Percentiles rank a stretch among this genome's conserved stretches.
Conservation (phyloP, 768 basidiomycete genomes). For the Mrakia blollopis region DNA sequence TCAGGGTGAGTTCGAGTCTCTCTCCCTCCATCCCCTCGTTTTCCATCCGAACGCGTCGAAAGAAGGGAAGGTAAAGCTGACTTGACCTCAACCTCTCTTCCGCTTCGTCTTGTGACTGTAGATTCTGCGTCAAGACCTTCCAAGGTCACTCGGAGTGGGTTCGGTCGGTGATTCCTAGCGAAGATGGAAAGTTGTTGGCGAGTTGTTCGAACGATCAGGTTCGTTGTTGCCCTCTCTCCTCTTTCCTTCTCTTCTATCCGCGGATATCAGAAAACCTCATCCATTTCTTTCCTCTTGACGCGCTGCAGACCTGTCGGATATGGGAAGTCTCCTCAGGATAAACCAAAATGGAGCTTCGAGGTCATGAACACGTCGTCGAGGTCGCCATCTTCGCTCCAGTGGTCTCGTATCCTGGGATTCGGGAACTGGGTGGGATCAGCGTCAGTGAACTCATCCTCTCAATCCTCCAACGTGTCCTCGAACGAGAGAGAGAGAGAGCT, state of each 20-base stretch:
- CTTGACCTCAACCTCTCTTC: neutral
- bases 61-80: too few species aligned
- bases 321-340: conserved; percentile 70
- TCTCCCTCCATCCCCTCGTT: neutral
- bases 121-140: conserved; percentile 71
- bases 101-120: conserved; percentile 41
- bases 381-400: conserved; percentile 73
- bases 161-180: conserved; percentile 51
- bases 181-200: conserved; percentile 66
- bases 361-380: conserved; percentile 83
- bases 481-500: too few species aligned
- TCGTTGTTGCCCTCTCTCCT: neutral
- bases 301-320: conserved; percentile 63
- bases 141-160: conserved; percentile 81
- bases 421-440: conserved; percentile 70
- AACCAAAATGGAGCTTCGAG: conserved; percentile 73
- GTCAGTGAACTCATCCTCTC: too few species aligned
- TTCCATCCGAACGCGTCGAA: neutral
- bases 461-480: too few species aligned
- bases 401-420: conserved; percentile 66
- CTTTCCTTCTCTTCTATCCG: neutral
- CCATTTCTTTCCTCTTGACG: neutral
- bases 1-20: conserved; percentile 60
- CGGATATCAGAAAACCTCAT: too few species aligned
- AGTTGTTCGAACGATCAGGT: conserved; percentile 84